A percentile compares a stretch with the other conserved stretches of the same genome.
These are phyloP conservation scores for Pseudozyma tsukubaensis DNA, from an alignment of 1,284 basidiomycete species.

Conservation along the genomic window DNA sequence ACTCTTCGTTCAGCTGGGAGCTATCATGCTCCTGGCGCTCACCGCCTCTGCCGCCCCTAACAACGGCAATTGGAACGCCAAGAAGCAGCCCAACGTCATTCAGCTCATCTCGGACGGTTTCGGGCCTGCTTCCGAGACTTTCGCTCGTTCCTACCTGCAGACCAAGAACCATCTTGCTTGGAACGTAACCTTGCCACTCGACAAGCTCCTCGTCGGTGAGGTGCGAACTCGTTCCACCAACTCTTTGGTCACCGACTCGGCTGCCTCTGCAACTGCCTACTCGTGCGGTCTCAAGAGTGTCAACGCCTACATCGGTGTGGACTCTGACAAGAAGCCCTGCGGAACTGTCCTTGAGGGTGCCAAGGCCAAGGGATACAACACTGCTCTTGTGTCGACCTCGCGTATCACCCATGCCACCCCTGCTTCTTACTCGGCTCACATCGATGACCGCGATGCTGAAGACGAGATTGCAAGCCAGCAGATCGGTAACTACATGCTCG, in stretches of 20 bases:
- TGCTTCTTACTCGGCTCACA: slow-evolving; percentile 63
- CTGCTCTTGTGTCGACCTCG: slow-evolving; percentile 64
- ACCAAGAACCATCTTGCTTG: slow-evolving; percentile 41
- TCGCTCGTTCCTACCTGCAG: slow-evolving; percentile 64
- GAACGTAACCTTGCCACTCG: slow-evolving; percentile 60
- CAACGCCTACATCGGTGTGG: slow-evolving; percentile 67
- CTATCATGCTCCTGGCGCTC: slow-evolving; percentile 40
- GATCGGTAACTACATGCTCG: slow-evolving; percentile 62
- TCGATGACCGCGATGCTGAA: slow-evolving; percentile 67
- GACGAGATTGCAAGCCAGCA: slow-evolving; percentile 66
- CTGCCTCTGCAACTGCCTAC: slow-evolving; percentile 67
- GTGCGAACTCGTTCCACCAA: slow-evolving; percentile 65
- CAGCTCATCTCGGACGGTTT: slow-evolving; percentile 66
- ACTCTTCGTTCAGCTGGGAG: slow-evolving; percentile 35
- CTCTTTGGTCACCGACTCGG: slow-evolving; percentile 68
- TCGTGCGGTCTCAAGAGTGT: slow-evolving; percentile 64
- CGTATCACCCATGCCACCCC: slow-evolving; percentile 68
- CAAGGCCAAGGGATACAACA: slow-evolving; percentile 64
- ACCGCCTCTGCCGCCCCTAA: slow-evolving; percentile 36
- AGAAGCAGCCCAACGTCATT: slow-evolving; percentile 51
- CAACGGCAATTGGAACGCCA: slow-evolving; percentile 24
- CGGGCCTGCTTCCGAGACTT: slow-evolving; percentile 67
- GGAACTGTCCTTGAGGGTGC: slow-evolving; percentile 68
- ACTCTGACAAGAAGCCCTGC: slow-evolving; percentile 65
- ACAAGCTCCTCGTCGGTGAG: slow-evolving; percentile 64